Base-by-base conservation (phyloP, 345 rosid species). In the Acer yangbiense region DNA sequence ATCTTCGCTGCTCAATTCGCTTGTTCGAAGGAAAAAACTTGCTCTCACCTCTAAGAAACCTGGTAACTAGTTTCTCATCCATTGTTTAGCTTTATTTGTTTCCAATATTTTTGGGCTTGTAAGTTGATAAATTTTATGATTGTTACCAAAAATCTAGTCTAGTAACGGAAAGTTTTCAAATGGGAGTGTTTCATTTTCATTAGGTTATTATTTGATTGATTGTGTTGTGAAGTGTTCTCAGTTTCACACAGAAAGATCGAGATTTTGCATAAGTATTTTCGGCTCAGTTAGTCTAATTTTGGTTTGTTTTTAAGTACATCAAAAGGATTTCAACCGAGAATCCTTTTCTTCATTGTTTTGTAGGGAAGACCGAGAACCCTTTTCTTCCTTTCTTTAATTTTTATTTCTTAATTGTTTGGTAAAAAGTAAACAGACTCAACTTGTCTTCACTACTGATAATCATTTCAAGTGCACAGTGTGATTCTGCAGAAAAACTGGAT, bases 41-140 rank as follows among this genome's bases (percentile, higher is more conserved):
- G 99, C 99, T 8, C 96, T 95, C 86, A 95, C 96, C 25, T 95
- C 99, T 25, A 95, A 95, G 90, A 95, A 89, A 84, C 99, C 98
- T 69, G 99, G 99, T 94, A 73, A 50, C 18, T 54, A 54, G 20
- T 62, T 48, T 7, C 41, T 35, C 18, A 43, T n/a, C 0, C 6
- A 18, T 43, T 5, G 27, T 80, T 41, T 20, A 9, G 21, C 9
- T 35, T 2, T 17, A 65, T 50, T 54, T 52, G 48, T 7, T 70
- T 43, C 20, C 17, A 50, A 18, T 14, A 7, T 7, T 0, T 50
- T 70, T 41, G 12, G 9, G 18, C 39, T 27, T 64, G 35, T 5
- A 18, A 27, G 29, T 9, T 13, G 11, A 46, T 46, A 46, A 46
- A 46, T 46, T 46, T 46, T 7, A n/a, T 64, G 68, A 23, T 20